phyloP scores from a whole-genome alignment of 1,284 basidiomycete species.

The Austroboletus novae-zelandiae region DNA sequence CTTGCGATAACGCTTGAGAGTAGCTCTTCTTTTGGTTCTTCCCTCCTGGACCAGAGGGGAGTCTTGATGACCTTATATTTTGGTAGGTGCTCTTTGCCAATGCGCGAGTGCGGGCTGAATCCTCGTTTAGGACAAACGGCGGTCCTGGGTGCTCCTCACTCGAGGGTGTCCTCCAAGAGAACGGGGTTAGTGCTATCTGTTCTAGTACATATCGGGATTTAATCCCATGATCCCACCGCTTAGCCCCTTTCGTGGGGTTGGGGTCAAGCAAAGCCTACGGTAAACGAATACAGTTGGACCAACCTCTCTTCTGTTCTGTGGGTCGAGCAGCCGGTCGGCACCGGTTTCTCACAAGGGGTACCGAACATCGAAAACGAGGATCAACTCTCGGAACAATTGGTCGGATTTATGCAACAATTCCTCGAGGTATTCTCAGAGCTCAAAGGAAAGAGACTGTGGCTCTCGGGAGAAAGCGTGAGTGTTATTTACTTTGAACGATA shows the following conservation, averaged over 20 bases:
- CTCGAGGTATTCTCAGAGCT: constrained; percentile 69
- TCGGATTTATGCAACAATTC: constrained; percentile 71
- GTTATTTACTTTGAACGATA: neutral
- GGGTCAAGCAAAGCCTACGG: constrained; percentile 63
- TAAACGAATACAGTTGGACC: constrained; percentile 77
- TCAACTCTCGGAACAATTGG: constrained; percentile 49
- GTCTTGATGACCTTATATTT: constrained; percentile 69
- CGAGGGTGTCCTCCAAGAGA: constrained; percentile 78
- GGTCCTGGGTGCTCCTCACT: constrained; percentile 69
- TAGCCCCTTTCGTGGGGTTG: constrained; percentile 67
- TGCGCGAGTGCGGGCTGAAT: constrained; percentile 6
- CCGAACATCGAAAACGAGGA: constrained; percentile 71
- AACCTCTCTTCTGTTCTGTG: constrained; percentile 78
- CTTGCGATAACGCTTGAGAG: neutral
- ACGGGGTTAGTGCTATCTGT: constrained; percentile 56
- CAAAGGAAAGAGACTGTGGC: constrained; percentile 65
- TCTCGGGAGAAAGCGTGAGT: constrained; percentile 71
- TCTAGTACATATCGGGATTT: neutral
- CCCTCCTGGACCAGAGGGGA: constrained; percentile 71
- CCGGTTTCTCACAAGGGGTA: constrained; percentile 74
- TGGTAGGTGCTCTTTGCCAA: constrained; percentile 42
- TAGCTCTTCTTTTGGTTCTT: constrained; percentile 89
- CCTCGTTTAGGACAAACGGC: constrained; percentile 44
- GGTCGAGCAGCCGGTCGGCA: constrained; percentile 84
- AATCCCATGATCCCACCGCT: neutral